Conservation (phyloP, 805 yeast species). For the Kurtzmaniella fragi region DNA sequence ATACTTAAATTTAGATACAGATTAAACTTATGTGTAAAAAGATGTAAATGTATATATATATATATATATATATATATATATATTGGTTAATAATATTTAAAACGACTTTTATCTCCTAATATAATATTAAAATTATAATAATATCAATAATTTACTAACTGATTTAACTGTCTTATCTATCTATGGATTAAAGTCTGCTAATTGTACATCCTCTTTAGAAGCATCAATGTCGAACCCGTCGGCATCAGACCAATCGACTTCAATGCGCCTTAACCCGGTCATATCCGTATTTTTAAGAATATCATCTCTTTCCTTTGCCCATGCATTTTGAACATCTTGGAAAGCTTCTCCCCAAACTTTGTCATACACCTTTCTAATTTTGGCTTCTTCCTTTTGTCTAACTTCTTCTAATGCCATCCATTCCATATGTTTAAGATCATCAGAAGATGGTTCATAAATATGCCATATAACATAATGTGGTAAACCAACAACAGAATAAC, state of each 20-base stretch:
- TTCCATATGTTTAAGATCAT: constrained; percentile 79
- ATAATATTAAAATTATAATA: too few relatives aligned
- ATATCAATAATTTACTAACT: too few relatives aligned
- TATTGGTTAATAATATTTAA: too few relatives aligned
- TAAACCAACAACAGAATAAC: constrained; percentile 78
- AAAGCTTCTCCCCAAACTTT: constrained; percentile 76
- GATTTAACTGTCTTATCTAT: not conserved
- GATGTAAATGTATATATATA: too few relatives aligned
- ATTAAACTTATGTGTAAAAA: too few relatives aligned
- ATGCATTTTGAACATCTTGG: constrained; percentile 64
- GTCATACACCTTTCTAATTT: constrained; percentile 59
- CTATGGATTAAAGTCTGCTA: constrained; percentile 39
- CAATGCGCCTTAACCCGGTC: constrained; percentile 40
- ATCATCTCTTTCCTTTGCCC: constrained; percentile 67
- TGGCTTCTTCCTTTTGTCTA: constrained; percentile 57
- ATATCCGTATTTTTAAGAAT: constrained; percentile 76
- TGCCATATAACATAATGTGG: constrained; percentile 98
- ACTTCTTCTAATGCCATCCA: constrained; percentile 83
- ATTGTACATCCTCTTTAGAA: constrained; percentile 23
- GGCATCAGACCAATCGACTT: constrained; percentile 68
- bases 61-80: too few relatives aligned
- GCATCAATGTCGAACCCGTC: constrained; percentile 39
- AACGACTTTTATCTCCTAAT: too few relatives aligned
- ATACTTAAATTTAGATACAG: too few relatives aligned
- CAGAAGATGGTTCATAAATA: constrained; percentile 90